Conservation (phyloP, 352 stramenopile genomes). For the Globisporangium nunn region DNA sequence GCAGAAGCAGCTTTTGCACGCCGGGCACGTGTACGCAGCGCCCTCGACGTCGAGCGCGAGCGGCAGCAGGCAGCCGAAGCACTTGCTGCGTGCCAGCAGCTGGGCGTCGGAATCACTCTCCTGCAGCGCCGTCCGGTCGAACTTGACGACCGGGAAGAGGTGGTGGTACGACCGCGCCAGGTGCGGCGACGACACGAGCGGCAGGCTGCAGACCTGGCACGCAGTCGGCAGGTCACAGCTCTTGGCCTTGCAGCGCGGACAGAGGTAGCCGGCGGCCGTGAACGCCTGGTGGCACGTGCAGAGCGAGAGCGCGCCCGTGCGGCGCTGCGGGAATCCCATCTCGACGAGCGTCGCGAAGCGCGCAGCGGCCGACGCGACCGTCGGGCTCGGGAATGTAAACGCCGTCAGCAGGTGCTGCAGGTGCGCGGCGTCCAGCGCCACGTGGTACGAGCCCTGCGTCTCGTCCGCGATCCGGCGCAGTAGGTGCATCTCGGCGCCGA, state of each 20-base stretch:
- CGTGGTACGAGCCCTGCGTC: conserved; percentile 91
- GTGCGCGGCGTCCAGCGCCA: conserved; percentile 91
- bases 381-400: conserved; percentile 92
- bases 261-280: conserved; percentile 90
- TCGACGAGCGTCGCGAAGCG: conserved; percentile 76
- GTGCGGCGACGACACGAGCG: conserved; percentile 95
- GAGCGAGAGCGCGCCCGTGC: conserved; percentile 67
- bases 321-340: conserved; percentile 80
- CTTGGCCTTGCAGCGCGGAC: conserved; percentile 92
- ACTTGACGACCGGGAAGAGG: conserved; percentile 95
- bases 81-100: conserved; percentile 38
- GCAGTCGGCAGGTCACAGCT: conserved; percentile 93
- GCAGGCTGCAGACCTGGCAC: conserved; percentile 95
- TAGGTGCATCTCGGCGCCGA: conserved; percentile 92
- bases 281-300: conserved; percentile 84
- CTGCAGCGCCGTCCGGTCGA: conserved; percentile 65
- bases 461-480: conserved; percentile 82
- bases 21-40: conserved; percentile 76
- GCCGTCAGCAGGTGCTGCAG: conserved; percentile 89
- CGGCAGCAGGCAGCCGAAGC: conserved; percentile 75
- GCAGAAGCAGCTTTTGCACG: conserved; percentile 92
- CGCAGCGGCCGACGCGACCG: conserved; percentile 57
- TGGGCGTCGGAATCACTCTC: conserved; percentile 5
- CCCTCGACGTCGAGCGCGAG: conserved; percentile 36
- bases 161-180: conserved; percentile 97